A percentile compares a stretch with the other conserved stretches of the same genome.
These are phyloP conservation scores for Schizochytrium sp. DNA, from an alignment of 108 stramenopile genomes.

Conservation along the genomic window DNA sequence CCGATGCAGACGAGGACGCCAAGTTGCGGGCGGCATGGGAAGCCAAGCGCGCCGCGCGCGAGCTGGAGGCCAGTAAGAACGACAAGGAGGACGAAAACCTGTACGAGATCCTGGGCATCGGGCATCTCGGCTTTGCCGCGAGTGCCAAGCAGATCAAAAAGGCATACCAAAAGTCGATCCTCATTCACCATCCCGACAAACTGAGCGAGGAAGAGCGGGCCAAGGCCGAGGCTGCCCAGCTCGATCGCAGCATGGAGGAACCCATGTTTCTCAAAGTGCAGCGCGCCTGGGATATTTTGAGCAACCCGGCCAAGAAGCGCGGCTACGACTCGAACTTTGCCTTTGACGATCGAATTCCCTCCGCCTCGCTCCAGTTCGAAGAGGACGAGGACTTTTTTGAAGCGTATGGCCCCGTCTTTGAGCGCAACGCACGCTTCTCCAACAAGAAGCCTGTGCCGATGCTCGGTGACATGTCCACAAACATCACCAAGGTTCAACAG, in stretches of 20 bases:
- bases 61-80: neutral
- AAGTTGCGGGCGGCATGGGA: neutral
- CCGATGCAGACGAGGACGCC: neutral
- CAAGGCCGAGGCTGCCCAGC: conserved; percentile 13
- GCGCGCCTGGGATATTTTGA: conserved; percentile 82
- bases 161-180: conserved; percentile 32
- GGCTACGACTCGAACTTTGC: conserved; percentile 84
- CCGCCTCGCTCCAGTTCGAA: conserved; percentile 45
- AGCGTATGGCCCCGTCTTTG: conserved; percentile 78
- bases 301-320: conserved; percentile 63
- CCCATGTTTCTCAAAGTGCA: conserved; percentile 86
- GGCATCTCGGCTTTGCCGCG: conserved; percentile 15
- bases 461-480: conserved; percentile 74
- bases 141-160: conserved; percentile 12
- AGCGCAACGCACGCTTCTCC: conserved; percentile 84
- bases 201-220: conserved; percentile 53
- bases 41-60: neutral
- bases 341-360: conserved; percentile 89
- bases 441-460: conserved; percentile 61
- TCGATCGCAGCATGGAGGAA: conserved; percentile 54
- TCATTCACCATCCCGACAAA: conserved; percentile 36
- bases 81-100: neutral
- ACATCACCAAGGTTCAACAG: conserved; percentile 69
- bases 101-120: conserved; percentile 30
- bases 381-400: conserved; percentile 70